Evolutionary conservation across 345 rosid species (phyloP), one percentile per base, ranked within the genome.

Genomic region (Odontarrhena argentea): DNA sequence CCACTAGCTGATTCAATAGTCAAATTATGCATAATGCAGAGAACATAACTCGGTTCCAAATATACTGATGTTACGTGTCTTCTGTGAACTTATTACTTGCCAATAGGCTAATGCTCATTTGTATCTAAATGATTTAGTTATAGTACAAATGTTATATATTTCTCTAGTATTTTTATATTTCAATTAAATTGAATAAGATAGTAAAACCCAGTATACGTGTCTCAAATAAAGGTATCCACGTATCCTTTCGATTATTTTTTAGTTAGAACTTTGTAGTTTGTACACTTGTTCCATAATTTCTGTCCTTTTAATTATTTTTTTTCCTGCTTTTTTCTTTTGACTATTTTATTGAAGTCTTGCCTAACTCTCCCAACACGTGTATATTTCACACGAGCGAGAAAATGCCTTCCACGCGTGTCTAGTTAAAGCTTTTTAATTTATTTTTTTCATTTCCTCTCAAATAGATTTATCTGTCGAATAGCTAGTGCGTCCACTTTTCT

Each of bases 311-410:
- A 42, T 25, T 52, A 45, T 44, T 18, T 35, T 15, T 35, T 37
- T 58, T 35, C 38, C 13, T 0, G 6, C 28, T 6, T 7, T 45
- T 42, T 13, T 10, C 48, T 48, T 60, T 74, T 67, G 68, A 53
- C 54, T 52, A 7, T 60, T 51, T 38, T 26, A 55, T 57, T 56
- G 38, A 74, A 52, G 56, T 8, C 4, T 30, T 67, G 73, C 77
- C 73, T 61, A 74, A 67, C 73, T 60, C 68, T 54, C 13, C 11
- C 32, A 53, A 60, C 54, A 67, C 73, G 77, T 74, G 64, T 54
- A 45, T 57, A 67, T 22, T 38, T 28, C 68, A 52, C 67, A 67
- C 66, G 56, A 66, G 41, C 71, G 25, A 6, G 37, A 53, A 51
- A 57, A 8, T 42, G 49, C 42, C 14, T 64, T 73, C 36, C 44